These are phyloP conservation scores for Podospora pseudopauciseta DNA, from an alignment of 495 filamentous ascomycete species.

Conservation along the genomic window DNA sequence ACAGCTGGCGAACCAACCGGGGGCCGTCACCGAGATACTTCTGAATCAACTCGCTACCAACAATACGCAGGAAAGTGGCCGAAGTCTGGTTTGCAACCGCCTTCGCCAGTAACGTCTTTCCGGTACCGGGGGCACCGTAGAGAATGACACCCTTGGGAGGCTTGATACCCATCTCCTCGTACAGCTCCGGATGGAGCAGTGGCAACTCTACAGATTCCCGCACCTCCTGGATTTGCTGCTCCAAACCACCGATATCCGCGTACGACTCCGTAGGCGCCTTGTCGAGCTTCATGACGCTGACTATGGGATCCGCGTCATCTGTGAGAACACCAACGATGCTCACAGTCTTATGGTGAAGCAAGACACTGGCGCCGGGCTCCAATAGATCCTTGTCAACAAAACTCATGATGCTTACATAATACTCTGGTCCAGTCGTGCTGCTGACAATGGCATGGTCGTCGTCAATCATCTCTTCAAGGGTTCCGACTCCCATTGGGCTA, in stretches of 20 bases:
- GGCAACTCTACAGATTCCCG: constrained; percentile 95
- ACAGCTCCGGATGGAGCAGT: constrained; percentile 92
- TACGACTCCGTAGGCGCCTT: constrained; percentile 98
- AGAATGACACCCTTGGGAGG: constrained; percentile 99
- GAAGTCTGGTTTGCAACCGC: constrained; percentile 98
- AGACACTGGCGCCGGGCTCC: constrained; percentile 91
- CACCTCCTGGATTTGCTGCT: constrained; percentile 95
- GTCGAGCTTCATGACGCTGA: constrained; percentile 99
- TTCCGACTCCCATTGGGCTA: constrained; percentile 97
- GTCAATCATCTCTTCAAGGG: constrained; percentile 98
- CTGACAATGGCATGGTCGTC: constrained; percentile 99
- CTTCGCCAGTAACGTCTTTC: constrained; percentile 96
- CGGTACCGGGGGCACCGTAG: constrained; percentile 94
- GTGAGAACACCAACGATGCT: constrained; percentile 97
- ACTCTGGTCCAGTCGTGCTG: constrained; percentile 94
- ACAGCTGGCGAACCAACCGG: constrained; percentile 90
- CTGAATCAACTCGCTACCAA: constrained; percentile 96
- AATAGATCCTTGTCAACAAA: constrained; percentile 99
- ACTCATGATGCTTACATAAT: constrained; percentile 99
- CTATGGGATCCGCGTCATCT: constrained; percentile 91
- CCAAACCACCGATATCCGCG: constrained; percentile 95
- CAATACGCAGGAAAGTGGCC: constrained; percentile 96
- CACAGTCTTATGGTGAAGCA: constrained; percentile 96
- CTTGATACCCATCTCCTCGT: constrained; percentile 99
- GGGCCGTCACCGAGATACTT: constrained; percentile 98